Percentiles rank a stretch among this genome's conserved stretches.
Conservation (phyloP, 805 yeast genomes). For the Ascoidea asiatica region DNA sequence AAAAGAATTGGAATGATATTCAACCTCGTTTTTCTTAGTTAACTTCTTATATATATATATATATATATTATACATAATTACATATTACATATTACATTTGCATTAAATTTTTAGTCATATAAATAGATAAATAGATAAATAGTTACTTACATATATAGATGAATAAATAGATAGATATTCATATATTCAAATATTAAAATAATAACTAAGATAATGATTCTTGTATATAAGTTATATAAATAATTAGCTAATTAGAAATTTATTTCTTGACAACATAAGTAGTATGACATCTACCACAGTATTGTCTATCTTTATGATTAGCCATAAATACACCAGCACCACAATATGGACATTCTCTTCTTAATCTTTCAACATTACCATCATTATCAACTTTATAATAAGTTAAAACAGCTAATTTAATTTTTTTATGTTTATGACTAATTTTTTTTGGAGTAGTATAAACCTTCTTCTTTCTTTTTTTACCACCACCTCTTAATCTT, state of each 20-base stretch:
- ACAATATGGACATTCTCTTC: constrained; percentile 96
- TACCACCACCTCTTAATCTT: constrained; percentile 99
- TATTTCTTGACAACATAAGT: constrained; percentile 50
- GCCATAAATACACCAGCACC: constrained; percentile 99
- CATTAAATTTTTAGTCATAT: too few species aligned
- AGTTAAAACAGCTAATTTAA: constrained; percentile 97
- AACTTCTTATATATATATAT: too few species aligned
- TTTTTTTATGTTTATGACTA: constrained; percentile 99
- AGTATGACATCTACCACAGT: constrained; percentile 99
- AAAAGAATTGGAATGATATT: too few species aligned
- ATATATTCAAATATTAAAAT: too few species aligned
- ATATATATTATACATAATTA: too few species aligned
- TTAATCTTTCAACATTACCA: constrained; percentile 96
- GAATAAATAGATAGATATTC: too few species aligned
- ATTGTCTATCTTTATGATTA: constrained; percentile 95
- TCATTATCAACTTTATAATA: constrained; percentile 99
- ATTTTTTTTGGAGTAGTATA: constrained; percentile 99
- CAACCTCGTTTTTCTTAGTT: too few species aligned
- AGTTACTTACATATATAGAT: too few species aligned
- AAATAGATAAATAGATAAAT: too few species aligned
- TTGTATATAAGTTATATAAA: neutral
- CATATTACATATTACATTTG: too few species aligned
- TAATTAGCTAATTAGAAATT: neutral
- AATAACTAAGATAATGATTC: too few species aligned
- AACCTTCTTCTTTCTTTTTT: constrained; percentile 99